A percentile compares a stretch with the other conserved stretches of the same genome.
These are phyloP conservation scores for Psidium friedrichsthalianum DNA, from an alignment of 345 rosid genomes.

Conservation along the genomic window DNA sequence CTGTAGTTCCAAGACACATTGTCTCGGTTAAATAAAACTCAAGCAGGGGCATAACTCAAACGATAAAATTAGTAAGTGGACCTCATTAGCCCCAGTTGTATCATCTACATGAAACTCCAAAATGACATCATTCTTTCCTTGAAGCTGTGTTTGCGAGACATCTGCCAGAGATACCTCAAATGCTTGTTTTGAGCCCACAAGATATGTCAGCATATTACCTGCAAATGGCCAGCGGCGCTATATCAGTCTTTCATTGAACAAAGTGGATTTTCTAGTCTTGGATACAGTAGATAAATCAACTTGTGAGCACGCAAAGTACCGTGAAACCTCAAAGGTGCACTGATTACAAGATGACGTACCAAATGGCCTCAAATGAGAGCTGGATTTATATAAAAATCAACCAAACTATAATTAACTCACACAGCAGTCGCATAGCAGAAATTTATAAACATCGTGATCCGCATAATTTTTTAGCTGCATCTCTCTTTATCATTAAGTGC, in stretches of 20 bases:
- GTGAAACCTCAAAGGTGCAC: neutral
- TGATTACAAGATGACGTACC: neutral
- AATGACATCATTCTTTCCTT: slow-evolving; percentile 85
- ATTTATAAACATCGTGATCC: neutral
- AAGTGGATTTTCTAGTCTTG: neutral
- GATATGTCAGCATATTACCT: slow-evolving; percentile 84
- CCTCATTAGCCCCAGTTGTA: slow-evolving; percentile 97
- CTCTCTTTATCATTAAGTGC: neutral
- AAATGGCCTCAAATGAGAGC: neutral
- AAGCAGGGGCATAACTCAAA: neutral
- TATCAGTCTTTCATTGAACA: neutral
- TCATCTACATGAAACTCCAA: slow-evolving; percentile 98
- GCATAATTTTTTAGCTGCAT: neutral
- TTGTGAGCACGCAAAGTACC: neutral
- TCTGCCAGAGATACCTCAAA: slow-evolving; percentile 91
- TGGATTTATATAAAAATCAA: neutral
- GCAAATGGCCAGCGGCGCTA: slow-evolving; percentile 3
- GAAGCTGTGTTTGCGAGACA: slow-evolving; percentile 84
- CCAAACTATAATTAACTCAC: neutral
- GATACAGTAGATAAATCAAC: neutral
- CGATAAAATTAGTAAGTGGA: slow-evolving; percentile 4
- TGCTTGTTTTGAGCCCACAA: slow-evolving; percentile 81
- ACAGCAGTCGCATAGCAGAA: neutral
- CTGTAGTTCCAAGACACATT: slow-evolving; percentile 22
- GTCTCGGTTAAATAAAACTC: neutral